Base-by-base conservation (phyloP, 2,329 filamentous ascomycete species). In the Botrytis elliptica region DNA sequence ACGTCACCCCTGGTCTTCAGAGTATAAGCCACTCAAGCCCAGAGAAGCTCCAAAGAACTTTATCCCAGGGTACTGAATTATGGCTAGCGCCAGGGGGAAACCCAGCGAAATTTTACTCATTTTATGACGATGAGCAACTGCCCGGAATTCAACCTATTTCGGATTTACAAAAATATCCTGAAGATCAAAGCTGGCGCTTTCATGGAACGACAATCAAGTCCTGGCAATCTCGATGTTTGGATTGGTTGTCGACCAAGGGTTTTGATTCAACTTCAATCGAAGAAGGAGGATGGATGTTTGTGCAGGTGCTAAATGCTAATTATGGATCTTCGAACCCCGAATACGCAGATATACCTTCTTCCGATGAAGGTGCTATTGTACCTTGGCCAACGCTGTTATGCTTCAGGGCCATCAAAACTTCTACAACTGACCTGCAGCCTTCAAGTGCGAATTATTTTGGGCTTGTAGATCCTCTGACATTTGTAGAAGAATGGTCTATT, bases 401-500 rank as follows among this genome's bases (percentile, higher is more conserved):
- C 73, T 82, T 81, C 73, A 78, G 78, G 71, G 74, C 75, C 36
- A 62, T 74, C 46, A 72, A 69, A 55, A 66, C 29, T 70, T 74
- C 71, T 62, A 62, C 64, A 16, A 18, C 64, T 22, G 74, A 76
- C 42, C 25, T 74, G 16, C 65, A 75, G 36, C 40, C 64, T 16
- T 55, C 42, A 33, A 73, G 63, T 18, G 62, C 66, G 25, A 60
- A 55, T 29, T 52, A 60, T 42, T 60, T 69, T 29, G 55, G 59
- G 64, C 72, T n/a, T 62, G 75, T 75, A 29, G 81, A 83, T 79
- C 81, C 82, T 44, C 75, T 84, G n/a, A 73, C 76, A 7, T 82
- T 82, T 75, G 81, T 81, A 22, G 80, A 84, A 76, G 77, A 80
- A 20, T 83, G 82, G 82, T 82, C 80, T 72, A 73, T 72, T 52